Percentiles rank a stretch among this genome's conserved stretches.
Conservation (phyloP, 2,329 filamentous ascomycete species). For the Biscogniauxia sp. region DNA sequence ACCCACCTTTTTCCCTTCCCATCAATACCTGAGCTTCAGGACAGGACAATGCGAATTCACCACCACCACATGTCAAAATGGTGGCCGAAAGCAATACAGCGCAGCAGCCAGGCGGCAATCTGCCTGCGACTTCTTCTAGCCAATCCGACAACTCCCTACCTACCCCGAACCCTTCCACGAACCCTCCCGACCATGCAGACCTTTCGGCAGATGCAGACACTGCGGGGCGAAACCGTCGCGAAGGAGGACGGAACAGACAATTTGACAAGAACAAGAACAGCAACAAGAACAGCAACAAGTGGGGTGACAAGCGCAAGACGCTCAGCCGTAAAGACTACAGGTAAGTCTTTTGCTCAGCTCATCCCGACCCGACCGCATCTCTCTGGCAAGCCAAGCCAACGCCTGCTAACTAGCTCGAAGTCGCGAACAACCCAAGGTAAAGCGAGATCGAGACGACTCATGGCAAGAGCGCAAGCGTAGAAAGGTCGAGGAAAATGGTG, state of each 20-base stretch:
- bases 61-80: conserved; percentile 21
- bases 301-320: conserved; percentile 19
- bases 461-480: conserved; percentile 54
- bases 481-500: conserved; percentile 40
- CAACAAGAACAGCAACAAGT: conserved; percentile 11
- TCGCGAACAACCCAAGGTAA: conserved; percentile 45
- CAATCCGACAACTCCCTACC: conserved; percentile 2
- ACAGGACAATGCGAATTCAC: conserved; percentile 21
- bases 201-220: conserved; percentile 13
- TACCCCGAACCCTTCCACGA: conserved; percentile 1
- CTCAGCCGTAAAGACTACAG: conserved; percentile 15
- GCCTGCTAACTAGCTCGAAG: conserved; percentile 48
- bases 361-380: not conserved
- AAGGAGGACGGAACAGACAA: conserved; percentile 14
- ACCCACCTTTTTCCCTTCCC: not conserved
- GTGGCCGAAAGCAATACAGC: conserved; percentile 16
- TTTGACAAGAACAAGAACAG: conserved; percentile 14
- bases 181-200: conserved; percentile 8
- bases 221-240: conserved; percentile 12
- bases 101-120: conserved; percentile 6
- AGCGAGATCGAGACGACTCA: conserved; percentile 48
- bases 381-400: conserved; percentile 23
- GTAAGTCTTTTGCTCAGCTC: conserved; percentile 12
- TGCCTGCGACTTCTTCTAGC: conserved; percentile 1
- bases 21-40: not conserved